A percentile compares a stretch with the other conserved stretches of the same genome.
Evolutionary conservation across 306 rosid species (phyloP).

Genomic region (Cicer bijugum): DNA sequence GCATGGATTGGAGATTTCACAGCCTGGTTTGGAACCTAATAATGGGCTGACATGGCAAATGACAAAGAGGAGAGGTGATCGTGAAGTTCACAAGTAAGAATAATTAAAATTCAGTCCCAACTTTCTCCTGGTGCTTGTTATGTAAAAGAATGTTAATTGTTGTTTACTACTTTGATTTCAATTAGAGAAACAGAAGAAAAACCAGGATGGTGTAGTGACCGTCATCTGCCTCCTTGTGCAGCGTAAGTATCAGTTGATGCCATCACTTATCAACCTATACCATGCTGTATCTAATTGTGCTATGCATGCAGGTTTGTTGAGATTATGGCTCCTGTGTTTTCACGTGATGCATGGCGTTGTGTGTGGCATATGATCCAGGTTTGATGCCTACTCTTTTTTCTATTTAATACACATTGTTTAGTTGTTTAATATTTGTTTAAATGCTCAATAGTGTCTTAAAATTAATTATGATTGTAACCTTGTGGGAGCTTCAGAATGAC

Average conservation of each 20-base stretch:
- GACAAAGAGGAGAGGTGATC: conserved; percentile 93
- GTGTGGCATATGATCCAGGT: conserved; percentile 99
- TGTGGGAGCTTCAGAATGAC: conserved; percentile 71
- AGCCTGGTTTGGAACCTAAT: conserved; percentile 95
- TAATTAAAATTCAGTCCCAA: conserved; percentile 16
- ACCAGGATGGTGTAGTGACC: conserved; percentile 97
- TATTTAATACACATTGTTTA: neutral
- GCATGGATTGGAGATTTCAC: conserved; percentile 96
- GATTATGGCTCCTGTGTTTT: conserved; percentile 99
- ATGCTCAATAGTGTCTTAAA: conserved; percentile 17
- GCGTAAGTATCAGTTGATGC: conserved; percentile 61
- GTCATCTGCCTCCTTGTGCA: conserved; percentile 97
- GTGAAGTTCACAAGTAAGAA: conserved; percentile 94
- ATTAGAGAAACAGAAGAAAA: conserved; percentile 79
- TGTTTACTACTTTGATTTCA: conserved; percentile 27
- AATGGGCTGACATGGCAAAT: conserved; percentile 95
- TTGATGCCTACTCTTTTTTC: conserved; percentile 8
- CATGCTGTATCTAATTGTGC: conserved; percentile 30
- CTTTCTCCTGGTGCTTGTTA: conserved; percentile 32
- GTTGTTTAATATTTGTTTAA: conserved; percentile 28
- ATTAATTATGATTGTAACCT: conserved; percentile 20
- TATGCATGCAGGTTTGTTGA: conserved; percentile 77
- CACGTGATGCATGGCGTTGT: conserved; percentile 98
- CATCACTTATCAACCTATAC: conserved; percentile 13
- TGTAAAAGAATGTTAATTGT: conserved; percentile 16